These are phyloP conservation scores for Maudiozyma bulderi DNA, from an alignment of 805 yeast genomes.

Conservation along the genomic window DNA sequence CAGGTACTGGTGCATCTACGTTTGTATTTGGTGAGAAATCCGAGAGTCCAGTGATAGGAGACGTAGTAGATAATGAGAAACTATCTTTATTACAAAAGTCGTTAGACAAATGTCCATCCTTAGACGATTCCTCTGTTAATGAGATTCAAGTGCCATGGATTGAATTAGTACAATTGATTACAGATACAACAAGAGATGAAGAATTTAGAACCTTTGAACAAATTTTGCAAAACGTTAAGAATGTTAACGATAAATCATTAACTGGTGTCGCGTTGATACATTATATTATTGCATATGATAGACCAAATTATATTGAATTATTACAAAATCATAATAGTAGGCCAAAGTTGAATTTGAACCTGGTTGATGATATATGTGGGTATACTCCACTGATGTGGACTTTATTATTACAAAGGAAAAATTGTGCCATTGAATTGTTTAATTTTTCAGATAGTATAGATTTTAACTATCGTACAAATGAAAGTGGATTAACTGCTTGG, in stretches of 20 bases:
- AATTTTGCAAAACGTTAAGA: slow-evolving; percentile 7
- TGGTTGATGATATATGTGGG: slow-evolving; percentile 39
- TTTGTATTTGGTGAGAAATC: too few relatives aligned
- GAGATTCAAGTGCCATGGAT: slow-evolving; percentile 10
- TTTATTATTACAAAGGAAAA: slow-evolving; percentile 47
- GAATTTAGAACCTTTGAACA: slow-evolving; percentile 15
- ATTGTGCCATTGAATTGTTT: slow-evolving; percentile 47
- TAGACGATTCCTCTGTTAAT: background rate
- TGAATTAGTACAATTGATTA: slow-evolving; percentile 15
- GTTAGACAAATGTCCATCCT: background rate
- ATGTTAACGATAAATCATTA: slow-evolving; percentile 17
- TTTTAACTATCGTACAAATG: slow-evolving; percentile 32
- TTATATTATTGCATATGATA: slow-evolving; percentile 47
- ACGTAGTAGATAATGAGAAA: background rate
- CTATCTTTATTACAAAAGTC: background rate
- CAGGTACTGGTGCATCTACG: background rate
- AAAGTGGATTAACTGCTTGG: slow-evolving; percentile 33
- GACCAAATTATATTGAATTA: slow-evolving; percentile 40
- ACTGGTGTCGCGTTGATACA: slow-evolving; percentile 41
- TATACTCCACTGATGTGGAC: slow-evolving; percentile 86
- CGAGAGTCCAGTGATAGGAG: too few relatives aligned
- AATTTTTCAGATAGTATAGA: slow-evolving; percentile 52
- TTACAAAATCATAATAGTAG: slow-evolving; percentile 27
- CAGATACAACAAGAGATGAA: slow-evolving; percentile 15
- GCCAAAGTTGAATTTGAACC: slow-evolving; percentile 35